Evolutionary conservation across 1,284 basidiomycete species (phyloP).

Genomic region (Boletus mariae): DNA sequence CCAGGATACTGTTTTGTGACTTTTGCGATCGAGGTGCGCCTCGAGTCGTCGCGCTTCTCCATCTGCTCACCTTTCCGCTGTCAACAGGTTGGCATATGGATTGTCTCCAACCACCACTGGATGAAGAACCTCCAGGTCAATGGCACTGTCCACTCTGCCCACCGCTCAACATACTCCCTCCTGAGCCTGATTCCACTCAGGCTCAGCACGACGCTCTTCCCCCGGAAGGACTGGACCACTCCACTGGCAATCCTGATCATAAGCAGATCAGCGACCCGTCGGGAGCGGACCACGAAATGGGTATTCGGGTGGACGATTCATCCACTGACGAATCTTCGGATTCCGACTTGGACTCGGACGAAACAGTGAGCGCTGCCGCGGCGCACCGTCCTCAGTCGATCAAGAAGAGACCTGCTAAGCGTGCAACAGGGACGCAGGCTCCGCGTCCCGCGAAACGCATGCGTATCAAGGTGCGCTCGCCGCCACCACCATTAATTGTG

Average conservation of each 20-base stretch:
- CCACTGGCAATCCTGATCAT: slow-evolving; percentile 6
- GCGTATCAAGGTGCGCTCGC: slow-evolving; percentile 37
- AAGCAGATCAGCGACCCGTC: slow-evolving; percentile 3
- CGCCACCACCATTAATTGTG: slow-evolving; percentile 40
- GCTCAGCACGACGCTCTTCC: slow-evolving; percentile 6
- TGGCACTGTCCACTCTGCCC: slow-evolving; percentile 73
- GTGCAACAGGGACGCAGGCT: slow-evolving; percentile 20
- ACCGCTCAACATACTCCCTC: slow-evolving; percentile 27
- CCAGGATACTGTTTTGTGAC: slow-evolving; percentile 88
- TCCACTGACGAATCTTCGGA: slow-evolving; percentile 29
- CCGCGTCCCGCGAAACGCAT: slow-evolving; percentile 38
- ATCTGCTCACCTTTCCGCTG: slow-evolving; percentile 7
- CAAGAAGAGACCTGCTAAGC: slow-evolving; percentile 31
- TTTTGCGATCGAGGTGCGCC: slow-evolving; percentile 82
- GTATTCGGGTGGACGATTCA: slow-evolving; percentile 17
- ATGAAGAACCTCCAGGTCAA: slow-evolving; percentile 66
- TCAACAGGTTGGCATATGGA: slow-evolving; percentile 83
- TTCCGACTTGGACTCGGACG: slow-evolving; percentile 34
- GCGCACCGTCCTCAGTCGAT: slow-evolving; percentile 17
- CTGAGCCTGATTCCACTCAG: slow-evolving; percentile 17
- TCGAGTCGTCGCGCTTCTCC: background rate
- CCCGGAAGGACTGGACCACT: slow-evolving; percentile 3
- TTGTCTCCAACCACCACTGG: slow-evolving; percentile 76
- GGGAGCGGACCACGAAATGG: slow-evolving; percentile 18
- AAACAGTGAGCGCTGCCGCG: slow-evolving; percentile 11